A percentile compares a stretch with the other conserved stretches of the same genome.
phyloP scores from a whole-genome alignment of 2,329 filamentous ascomycete genomes.

The Cytospora paraplurivora region DNA sequence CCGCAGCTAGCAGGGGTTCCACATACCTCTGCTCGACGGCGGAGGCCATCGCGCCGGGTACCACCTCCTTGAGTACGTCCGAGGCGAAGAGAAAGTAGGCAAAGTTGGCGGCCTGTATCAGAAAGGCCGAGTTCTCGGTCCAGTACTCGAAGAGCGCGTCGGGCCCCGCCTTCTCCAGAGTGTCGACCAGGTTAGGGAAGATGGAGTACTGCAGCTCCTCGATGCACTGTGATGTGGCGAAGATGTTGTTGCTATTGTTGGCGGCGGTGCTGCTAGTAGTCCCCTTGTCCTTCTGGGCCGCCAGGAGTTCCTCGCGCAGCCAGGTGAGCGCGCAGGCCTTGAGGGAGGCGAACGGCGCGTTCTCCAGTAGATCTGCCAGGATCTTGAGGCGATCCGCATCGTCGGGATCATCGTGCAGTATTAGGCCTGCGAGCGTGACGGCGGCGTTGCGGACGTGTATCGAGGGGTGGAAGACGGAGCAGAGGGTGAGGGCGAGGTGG shows the following conservation, averaged over 20 bases:
- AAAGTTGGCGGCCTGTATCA: conserved; percentile 64
- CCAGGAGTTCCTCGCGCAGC: conserved; percentile 64
- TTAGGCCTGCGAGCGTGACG: conserved; percentile 53
- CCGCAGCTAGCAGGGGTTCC: conserved; percentile 52
- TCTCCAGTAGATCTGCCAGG: conserved; percentile 65
- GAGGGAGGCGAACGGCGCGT: conserved; percentile 63
- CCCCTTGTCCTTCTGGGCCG: conserved; percentile 38
- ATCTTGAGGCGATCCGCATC: conserved; percentile 62
- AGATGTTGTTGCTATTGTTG: conserved; percentile 41
- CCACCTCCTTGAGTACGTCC: conserved; percentile 47
- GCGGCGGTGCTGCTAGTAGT: conserved; percentile 34
- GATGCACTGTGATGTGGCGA: conserved; percentile 57
- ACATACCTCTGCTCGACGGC: conserved; percentile 62
- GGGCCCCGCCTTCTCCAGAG: conserved; percentile 39
- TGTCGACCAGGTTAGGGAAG: conserved; percentile 57
- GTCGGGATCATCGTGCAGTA: conserved; percentile 61
- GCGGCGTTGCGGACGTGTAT: conserved; percentile 58
- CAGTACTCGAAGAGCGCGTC: conserved; percentile 54
- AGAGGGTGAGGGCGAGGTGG: conserved; percentile 60
- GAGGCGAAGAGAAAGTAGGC: conserved; percentile 57
- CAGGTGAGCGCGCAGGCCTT: conserved; percentile 65
- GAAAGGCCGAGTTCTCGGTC: conserved; percentile 53
- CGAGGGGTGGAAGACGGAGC: conserved; percentile 59
- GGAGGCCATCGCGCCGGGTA: conserved; percentile 58
- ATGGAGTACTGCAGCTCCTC: conserved; percentile 63